Base-by-base conservation (phyloP, 805 yeast species). In the Brettanomyces anomalus region DNA sequence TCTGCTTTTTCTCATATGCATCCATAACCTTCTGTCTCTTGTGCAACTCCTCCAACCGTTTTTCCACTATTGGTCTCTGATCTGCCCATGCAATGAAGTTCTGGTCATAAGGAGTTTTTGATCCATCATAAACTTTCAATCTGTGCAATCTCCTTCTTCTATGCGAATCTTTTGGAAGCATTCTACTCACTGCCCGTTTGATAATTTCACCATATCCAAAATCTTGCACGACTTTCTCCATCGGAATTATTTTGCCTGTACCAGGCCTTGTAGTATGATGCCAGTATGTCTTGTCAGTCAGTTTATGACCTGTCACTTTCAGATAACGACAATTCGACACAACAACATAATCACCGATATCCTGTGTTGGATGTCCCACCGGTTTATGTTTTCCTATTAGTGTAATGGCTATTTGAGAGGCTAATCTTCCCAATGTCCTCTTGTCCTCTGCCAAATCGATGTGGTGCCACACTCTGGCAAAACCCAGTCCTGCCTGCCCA, bases 371-470 rank as follows among this genome's bases (percentile, higher is more conserved):
- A 55, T 88, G 86, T 50, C 66, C 82, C 0, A 87, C 75, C 4
- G 99, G 99, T 69, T 93, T 93, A 67, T 93, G 97, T 62, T 93
- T 93, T n/a, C 99, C 99, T 65, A 85, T 87, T 35, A 93, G 71
- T 0, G 93, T 80, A 26, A 79, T 70, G 20, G 98, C 97, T 44
- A 93, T 88, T 44, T 81, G 73, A 1, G 95, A 72, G 4, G 99
- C 97, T 44, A 93, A 63, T 58, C 97, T 81, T 59, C 99, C 99
- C 39, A 93, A 65, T 0, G 97, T 81, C 56, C 98, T 76, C 32
- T 70, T 65, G 43, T 93, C 98, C 39, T 77, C 72, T 13, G 95
- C 85, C 31, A 87, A 74, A 60, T 94, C 97, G 31, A 93, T 85
- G 59, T 89, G 96, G 60, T 90, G 97, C 99, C 99, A 93, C 36